Base-by-base conservation (phyloP, 352 stramenopile species). In the Phytophthora citricola region DNA sequence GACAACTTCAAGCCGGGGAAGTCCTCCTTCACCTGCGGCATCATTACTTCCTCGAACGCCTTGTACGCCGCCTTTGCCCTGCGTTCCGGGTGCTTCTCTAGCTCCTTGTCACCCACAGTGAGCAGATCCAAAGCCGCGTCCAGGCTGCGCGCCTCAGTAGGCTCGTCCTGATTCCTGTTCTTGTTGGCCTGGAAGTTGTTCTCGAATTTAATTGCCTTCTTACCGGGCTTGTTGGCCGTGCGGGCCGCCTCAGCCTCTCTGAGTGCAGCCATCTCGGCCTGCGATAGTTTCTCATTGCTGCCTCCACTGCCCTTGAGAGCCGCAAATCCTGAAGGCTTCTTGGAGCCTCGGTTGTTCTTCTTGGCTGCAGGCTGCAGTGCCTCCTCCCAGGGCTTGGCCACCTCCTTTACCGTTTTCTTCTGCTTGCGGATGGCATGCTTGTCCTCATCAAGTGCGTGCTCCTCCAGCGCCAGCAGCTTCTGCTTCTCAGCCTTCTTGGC, bases 61-160 rank as follows among this genome's bases (percentile, higher is more conserved):
- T 92, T 93, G 74, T 90, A 93, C 1, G 83, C 85, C 26, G 85
- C 83, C 76, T 93, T 93, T 58, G 76, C 78, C 43, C 81, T 76
- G 59, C 83, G 81, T 44, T 91, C 83, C 34, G 85, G 85, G 65
- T 93, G 85, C 52, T 87, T 85, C 36, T 83, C 63, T 31, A 73
- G 11, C 4, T 87, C 83, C 56, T 87, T 85, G 40, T 85, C 78
- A 6, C 48, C 55, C 40, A 88, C 38, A 24, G 50, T 79, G 17
- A 93, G 70, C 48, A 91, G 57, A 43, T 89, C 78, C 6, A 93
- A 61, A 12, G 85, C 85, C 4, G 82, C 80, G 10, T 93, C 85
- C 14, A 93, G 46, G 72, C 72, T 87, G 48, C 80, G 84, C 36
- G 85, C 85, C 43, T 91, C 79, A 11, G 68, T 70, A 22, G 79